Conservation (phyloP, 1,284 basidiomycete genomes). For the Ustilago sp. region DNA sequence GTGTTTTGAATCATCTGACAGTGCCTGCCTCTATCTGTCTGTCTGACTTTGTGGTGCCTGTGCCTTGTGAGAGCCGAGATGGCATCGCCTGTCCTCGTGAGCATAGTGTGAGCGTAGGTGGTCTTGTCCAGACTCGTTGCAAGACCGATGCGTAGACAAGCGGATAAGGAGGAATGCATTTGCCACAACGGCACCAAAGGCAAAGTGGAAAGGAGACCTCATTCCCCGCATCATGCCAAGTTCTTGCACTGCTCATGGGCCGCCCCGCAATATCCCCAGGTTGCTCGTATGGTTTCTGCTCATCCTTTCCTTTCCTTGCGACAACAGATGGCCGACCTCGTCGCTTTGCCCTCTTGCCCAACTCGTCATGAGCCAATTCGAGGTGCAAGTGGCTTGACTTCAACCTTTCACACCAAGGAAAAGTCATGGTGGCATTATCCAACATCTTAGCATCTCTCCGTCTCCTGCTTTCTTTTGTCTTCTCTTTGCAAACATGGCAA, state of each 20-base stretch:
- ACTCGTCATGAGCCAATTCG: background rate
- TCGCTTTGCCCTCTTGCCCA: background rate
- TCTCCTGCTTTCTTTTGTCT: background rate
- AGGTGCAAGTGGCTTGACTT: background rate
- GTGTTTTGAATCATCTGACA: constrained; percentile 3
- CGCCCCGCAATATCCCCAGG: constrained; percentile 19
- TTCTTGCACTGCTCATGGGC: background rate
- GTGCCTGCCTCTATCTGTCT: background rate
- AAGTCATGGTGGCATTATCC: constrained; percentile 12
- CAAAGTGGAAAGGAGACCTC: too few species aligned
- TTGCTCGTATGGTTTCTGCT: constrained; percentile 13
- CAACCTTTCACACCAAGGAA: background rate
- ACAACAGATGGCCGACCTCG: constrained; percentile 8
- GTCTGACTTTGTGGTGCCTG: too few species aligned
- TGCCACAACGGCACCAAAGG: too few species aligned
- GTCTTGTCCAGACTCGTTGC: too few species aligned
- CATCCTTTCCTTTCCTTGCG: background rate
- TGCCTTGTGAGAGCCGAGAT: background rate
- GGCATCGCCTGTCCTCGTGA: background rate
- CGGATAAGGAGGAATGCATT: background rate
- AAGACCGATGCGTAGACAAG: too few species aligned
- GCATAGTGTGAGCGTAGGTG: too few species aligned
- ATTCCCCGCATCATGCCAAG: too few species aligned
- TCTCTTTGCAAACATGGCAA: too few species aligned
- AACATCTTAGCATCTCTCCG: constrained; percentile 17